Evolutionary conservation across 78 protist species (phyloP).

Genomic region (Protostelium mycophagum): DNA sequence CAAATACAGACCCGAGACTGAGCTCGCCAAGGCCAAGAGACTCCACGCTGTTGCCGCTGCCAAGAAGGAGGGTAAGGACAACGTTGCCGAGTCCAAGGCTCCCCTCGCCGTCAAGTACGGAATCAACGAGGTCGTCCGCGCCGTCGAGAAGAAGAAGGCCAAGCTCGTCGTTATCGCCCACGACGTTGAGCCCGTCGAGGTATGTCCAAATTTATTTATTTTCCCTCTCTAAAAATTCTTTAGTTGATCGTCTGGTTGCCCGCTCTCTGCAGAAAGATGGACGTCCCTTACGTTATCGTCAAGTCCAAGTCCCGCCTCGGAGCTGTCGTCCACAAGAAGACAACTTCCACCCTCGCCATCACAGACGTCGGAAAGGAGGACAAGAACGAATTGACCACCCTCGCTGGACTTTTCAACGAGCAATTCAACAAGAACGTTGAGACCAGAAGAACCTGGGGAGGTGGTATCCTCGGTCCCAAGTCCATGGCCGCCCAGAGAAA

Average conservation of each 20-base stretch:
- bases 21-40: constrained; percentile 76
- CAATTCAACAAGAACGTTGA: constrained; percentile 60
- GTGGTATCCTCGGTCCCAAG: constrained; percentile 29
- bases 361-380: constrained; percentile 64
- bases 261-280: constrained; percentile 95
- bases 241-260: constrained; percentile 96
- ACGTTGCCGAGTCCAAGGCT: constrained; percentile 36
- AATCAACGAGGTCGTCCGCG: constrained; percentile 91
- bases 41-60: constrained; percentile 60
- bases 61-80: constrained; percentile 46
- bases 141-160: constrained; percentile 97
- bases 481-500: constrained; percentile 22
- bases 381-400: constrained; percentile 21
- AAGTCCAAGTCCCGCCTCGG: constrained; percentile 97
- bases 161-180: constrained; percentile 97
- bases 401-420: constrained; percentile 47
- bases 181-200: constrained; percentile 99
- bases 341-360: constrained; percentile 88
- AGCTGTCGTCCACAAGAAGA: constrained; percentile 88
- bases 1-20: constrained; percentile 95
- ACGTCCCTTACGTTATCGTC: constrained; percentile 97
- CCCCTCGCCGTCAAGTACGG: constrained; percentile 85
- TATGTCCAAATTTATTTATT: constrained; percentile 5
- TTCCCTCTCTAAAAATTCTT: too few relatives aligned
- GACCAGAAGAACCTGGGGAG: constrained; percentile 51